Evolutionary conservation across 306 rosid species (phyloP).

Genomic region (Geum urbanum): DNA sequence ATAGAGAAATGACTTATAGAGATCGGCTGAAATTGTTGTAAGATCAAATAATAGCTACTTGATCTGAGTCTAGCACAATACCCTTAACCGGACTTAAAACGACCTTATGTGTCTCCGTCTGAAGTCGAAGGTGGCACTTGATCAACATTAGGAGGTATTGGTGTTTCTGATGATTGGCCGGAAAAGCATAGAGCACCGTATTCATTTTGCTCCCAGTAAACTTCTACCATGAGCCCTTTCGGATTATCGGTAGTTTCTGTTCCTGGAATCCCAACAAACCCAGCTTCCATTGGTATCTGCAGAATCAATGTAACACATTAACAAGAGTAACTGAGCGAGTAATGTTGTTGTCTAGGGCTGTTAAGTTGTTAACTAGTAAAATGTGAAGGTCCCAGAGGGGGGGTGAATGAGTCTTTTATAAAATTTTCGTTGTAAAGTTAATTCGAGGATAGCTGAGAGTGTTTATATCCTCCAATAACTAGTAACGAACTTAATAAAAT

Average conservation of each 20-base stretch:
- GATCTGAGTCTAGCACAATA: constrained; percentile 50
- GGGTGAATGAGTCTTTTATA: too few relatives aligned
- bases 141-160: constrained; percentile 38
- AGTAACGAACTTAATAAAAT: too few relatives aligned
- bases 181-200: constrained; percentile 62
- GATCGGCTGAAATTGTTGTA: too few relatives aligned
- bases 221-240: constrained; percentile 75
- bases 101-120: constrained; percentile 18
- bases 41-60: constrained; percentile 7
- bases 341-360: too few relatives aligned
- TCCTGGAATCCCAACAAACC: constrained; percentile 75
- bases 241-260: constrained; percentile 57
- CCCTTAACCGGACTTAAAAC: constrained; percentile 37
- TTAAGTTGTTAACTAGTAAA: too few relatives aligned
- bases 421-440: too few relatives aligned
- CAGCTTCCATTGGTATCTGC: constrained; percentile 77
- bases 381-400: too few relatives aligned
- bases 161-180: constrained; percentile 55
- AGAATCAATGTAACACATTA: background rate
- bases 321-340: background rate
- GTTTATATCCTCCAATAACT: too few relatives aligned
- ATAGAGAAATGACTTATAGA: too few relatives aligned
- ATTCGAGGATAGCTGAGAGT: too few relatives aligned
- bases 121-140: constrained; percentile 28
- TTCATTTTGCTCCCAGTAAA: constrained; percentile 84